Percentiles rank a stretch among this genome's conserved stretches.
Evolutionary conservation across 2,329 filamentous ascomycete genomes (phyloP).

Genomic region (Whalleya microplaca): DNA sequence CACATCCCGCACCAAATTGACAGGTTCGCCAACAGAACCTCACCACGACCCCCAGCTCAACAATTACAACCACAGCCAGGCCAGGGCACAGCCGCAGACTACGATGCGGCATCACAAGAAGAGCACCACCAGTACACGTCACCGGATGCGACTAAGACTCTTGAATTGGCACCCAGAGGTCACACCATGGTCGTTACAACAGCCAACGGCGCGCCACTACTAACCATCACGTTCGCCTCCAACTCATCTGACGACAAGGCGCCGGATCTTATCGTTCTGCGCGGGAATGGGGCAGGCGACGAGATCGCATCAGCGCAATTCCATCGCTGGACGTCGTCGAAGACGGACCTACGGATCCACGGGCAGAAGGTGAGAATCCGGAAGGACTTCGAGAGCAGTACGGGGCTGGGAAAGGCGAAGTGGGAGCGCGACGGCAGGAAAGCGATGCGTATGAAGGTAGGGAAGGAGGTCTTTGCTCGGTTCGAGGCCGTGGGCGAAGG

Average conservation of each 20-base stretch:
- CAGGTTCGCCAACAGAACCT: not conserved
- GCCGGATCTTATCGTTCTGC: conserved; percentile 14
- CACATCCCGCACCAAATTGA: not conserved
- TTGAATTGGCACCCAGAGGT: conserved; percentile 12
- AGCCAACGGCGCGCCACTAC: conserved; percentile 1
- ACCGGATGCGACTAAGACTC: not conserved
- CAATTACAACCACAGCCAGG: too few relatives aligned
- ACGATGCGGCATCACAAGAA: too few relatives aligned
- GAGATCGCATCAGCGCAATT: conserved; percentile 14
- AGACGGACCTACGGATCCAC: conserved; percentile 16
- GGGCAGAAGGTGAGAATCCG: conserved; percentile 4
- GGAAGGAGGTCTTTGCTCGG: conserved; percentile 10
- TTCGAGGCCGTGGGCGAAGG: conserved; percentile 13
- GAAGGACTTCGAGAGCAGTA: conserved; percentile 14
- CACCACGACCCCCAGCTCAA: too few relatives aligned
- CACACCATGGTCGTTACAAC: conserved; percentile 14
- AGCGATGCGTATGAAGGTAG: conserved; percentile 14
- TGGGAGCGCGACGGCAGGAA: conserved; percentile 15
- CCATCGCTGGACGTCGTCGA: conserved; percentile 10
- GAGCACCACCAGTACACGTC: not conserved
- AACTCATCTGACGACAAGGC: conserved; percentile 7
- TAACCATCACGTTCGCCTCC: conserved; percentile 17
- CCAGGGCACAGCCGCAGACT: too few relatives aligned
- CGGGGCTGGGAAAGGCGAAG: conserved; percentile 11
- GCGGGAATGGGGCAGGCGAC: conserved; percentile 10